A percentile compares a stretch with the other conserved stretches of the same genome.
These are phyloP conservation scores for Schoenoplectus triqueter DNA, from an alignment of 202 grass and related monocot species.

Conservation along the genomic window DNA sequence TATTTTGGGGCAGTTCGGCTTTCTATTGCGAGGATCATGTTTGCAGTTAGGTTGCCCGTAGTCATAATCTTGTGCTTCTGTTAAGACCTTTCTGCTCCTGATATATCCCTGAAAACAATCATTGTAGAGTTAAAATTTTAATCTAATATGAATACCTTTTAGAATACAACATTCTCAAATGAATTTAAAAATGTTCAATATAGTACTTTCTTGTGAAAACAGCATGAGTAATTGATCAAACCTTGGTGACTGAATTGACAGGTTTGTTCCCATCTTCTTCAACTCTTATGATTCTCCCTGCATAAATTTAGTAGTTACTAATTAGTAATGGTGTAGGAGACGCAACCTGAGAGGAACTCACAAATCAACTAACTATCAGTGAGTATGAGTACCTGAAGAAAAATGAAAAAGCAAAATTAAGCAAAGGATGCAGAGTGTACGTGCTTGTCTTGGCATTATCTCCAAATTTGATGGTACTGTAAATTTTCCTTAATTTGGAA, in stretches of 20 bases:
- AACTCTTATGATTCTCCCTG: constrained; percentile 54
- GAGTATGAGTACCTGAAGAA: constrained; percentile 51
- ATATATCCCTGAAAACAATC: constrained; percentile 54
- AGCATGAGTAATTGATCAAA: not conserved
- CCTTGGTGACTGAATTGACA: constrained; percentile 29
- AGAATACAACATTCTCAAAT: not conserved
- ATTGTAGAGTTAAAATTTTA: constrained; percentile 30
- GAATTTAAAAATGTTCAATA: not conserved
- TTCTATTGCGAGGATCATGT: constrained; percentile 76
- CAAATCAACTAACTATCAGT: not conserved
- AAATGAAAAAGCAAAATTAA: constrained; percentile 62
- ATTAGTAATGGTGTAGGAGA: constrained; percentile 21
- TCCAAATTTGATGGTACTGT: constrained; percentile 33
- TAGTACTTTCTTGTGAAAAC: not conserved
- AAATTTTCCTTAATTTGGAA: constrained; percentile 31
- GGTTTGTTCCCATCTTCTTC: constrained; percentile 45
- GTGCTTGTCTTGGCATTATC: constrained; percentile 58
- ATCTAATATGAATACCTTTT: not conserved
- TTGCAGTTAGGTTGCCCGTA: constrained; percentile 66
- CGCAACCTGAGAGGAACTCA: not conserved
- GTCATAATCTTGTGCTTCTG: constrained; percentile 80
- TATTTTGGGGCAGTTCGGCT: constrained; percentile 43
- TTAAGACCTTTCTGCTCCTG: constrained; percentile 78
- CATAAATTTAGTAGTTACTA: constrained; percentile 39
- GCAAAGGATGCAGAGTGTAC: constrained; percentile 52